A percentile compares a stretch with the other conserved stretches of the same genome.
Conservation (phyloP, 1,284 basidiomycete species). For the Apiotrichum brassicae region DNA sequence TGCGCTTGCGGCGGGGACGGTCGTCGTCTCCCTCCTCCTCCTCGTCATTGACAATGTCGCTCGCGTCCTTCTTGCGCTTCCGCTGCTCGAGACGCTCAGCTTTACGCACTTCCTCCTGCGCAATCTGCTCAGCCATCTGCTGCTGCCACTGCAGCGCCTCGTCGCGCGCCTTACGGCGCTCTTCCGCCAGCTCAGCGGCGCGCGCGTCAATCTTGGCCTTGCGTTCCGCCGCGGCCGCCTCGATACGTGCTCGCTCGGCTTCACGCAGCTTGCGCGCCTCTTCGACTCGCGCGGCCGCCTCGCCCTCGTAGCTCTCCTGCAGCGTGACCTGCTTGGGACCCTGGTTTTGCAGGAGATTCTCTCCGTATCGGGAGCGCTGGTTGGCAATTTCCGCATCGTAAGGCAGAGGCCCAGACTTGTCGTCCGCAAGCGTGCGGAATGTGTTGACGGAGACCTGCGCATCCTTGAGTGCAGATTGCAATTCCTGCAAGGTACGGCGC, state of each 20-base stretch:
- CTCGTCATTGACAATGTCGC: slow-evolving; percentile 27
- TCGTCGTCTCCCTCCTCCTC: slow-evolving; percentile 26
- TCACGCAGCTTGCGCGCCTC: slow-evolving; percentile 54
- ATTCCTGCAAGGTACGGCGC: slow-evolving; percentile 71
- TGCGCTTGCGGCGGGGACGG: slow-evolving; percentile 19
- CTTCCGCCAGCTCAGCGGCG: slow-evolving; percentile 65
- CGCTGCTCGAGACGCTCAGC: slow-evolving; percentile 34
- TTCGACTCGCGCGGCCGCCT: slow-evolving; percentile 65
- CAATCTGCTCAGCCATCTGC: slow-evolving; percentile 42
- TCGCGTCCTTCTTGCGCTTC: slow-evolving; percentile 38
- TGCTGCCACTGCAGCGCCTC: slow-evolving; percentile 57
- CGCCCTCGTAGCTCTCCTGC: slow-evolving; percentile 68
- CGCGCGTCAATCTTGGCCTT: slow-evolving; percentile 51
- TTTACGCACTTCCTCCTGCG: slow-evolving; percentile 46
- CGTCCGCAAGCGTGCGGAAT: slow-evolving; percentile 72
- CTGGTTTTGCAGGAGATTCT: slow-evolving; percentile 68
- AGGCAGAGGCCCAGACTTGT: slow-evolving; percentile 63
- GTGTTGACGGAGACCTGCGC: slow-evolving; percentile 84
- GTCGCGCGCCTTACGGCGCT: slow-evolving; percentile 66
- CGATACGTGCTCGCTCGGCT: slow-evolving; percentile 43
- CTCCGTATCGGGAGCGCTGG: slow-evolving; percentile 79
- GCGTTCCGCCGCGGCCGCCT: slow-evolving; percentile 37
- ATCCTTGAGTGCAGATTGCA: slow-evolving; percentile 68
- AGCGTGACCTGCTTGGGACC: slow-evolving; percentile 67
- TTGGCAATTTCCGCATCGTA: slow-evolving; percentile 81